These are phyloP conservation scores for Letharia columbiana DNA, from an alignment of 495 filamentous ascomycete genomes.

Conservation along the genomic window DNA sequence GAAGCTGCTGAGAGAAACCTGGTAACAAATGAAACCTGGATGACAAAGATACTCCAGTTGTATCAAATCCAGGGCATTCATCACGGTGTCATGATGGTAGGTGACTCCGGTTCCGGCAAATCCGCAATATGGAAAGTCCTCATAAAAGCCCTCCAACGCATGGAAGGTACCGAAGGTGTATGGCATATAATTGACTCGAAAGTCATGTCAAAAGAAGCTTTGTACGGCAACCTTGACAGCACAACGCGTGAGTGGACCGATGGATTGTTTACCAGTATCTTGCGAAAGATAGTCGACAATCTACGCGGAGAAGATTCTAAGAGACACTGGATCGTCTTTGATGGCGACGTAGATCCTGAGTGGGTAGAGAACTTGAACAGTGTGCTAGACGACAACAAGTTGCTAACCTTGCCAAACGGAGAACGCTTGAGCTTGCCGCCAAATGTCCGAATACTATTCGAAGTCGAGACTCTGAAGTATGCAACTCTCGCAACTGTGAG, in stretches of 20 bases:
- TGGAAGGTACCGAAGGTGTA: constrained; percentile 86
- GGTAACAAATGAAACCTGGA: constrained; percentile 87
- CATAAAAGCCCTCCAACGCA: constrained; percentile 82
- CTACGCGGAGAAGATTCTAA: constrained; percentile 93
- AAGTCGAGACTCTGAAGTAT: constrained; percentile 97
- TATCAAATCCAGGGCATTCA: constrained; percentile 97
- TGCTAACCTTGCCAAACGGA: constrained; percentile 92
- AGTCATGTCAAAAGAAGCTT: constrained; percentile 97
- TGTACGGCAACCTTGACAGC: constrained; percentile 91
- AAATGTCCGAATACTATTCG: constrained; percentile 98
- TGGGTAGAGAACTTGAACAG: constrained; percentile 99
- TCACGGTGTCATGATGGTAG: constrained; percentile 99
- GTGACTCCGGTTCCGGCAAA: constrained; percentile 89
- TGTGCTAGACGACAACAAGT: constrained; percentile 97
- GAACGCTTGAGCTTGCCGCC: constrained; percentile 88
- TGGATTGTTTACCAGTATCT: constrained; percentile 92
- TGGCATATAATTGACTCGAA: constrained; percentile 98
- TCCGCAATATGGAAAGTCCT: constrained; percentile 90
- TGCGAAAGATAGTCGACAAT: constrained; percentile 98
- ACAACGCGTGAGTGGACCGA: constrained; percentile 99
- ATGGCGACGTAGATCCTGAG: constrained; percentile 96
- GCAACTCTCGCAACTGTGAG: constrained; percentile 93
- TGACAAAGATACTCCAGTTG: constrained; percentile 90
- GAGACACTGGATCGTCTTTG: constrained; percentile 98
- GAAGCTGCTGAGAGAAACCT: constrained; percentile 75